Percentiles rank a stretch among this genome's conserved stretches.
These are phyloP conservation scores for Nitzschia putrida DNA, from an alignment of 108 stramenopile genomes.

Conservation along the genomic window DNA sequence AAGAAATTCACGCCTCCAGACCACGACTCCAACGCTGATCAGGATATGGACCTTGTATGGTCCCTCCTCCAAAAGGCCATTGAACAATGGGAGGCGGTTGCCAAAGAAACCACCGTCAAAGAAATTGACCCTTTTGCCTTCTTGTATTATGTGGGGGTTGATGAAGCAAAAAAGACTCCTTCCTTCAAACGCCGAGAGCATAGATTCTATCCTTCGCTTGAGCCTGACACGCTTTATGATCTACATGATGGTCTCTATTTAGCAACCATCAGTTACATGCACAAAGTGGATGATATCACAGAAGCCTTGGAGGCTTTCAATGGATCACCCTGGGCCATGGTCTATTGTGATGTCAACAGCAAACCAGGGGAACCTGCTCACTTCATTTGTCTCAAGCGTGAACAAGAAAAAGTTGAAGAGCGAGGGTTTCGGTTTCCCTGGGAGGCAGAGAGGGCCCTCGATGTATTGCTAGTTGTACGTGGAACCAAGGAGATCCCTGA, in stretches of 20 bases:
- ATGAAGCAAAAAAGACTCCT: conserved; percentile 68
- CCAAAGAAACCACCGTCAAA: conserved; percentile 13
- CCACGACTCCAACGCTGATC: background rate
- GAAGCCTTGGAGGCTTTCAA: conserved; percentile 36
- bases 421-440: conserved; percentile 17
- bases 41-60: conserved; percentile 16
- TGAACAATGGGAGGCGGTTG: conserved; percentile 10
- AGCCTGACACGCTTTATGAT: conserved; percentile 47
- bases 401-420: conserved; percentile 9
- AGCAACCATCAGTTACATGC: conserved; percentile 61
- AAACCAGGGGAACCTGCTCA: conserved; percentile 60
- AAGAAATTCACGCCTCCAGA: conserved; percentile 3
- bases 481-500: conserved; percentile 75
- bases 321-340: conserved; percentile 40
- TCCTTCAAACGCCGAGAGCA: conserved; percentile 72
- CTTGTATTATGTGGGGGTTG: conserved; percentile 63
- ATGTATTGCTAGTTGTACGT: conserved; percentile 72
- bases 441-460: conserved; percentile 26
- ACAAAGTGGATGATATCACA: conserved; percentile 56
- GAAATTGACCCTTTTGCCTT: conserved; percentile 29
- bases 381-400: conserved; percentile 15
- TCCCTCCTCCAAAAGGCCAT: background rate
- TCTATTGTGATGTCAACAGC: conserved; percentile 54
- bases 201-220: conserved; percentile 40
- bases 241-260: conserved; percentile 64